These are phyloP conservation scores for Ampelocalamus luodianensis DNA, from an alignment of 176 grass and related monocot species.

Conservation along the genomic window DNA sequence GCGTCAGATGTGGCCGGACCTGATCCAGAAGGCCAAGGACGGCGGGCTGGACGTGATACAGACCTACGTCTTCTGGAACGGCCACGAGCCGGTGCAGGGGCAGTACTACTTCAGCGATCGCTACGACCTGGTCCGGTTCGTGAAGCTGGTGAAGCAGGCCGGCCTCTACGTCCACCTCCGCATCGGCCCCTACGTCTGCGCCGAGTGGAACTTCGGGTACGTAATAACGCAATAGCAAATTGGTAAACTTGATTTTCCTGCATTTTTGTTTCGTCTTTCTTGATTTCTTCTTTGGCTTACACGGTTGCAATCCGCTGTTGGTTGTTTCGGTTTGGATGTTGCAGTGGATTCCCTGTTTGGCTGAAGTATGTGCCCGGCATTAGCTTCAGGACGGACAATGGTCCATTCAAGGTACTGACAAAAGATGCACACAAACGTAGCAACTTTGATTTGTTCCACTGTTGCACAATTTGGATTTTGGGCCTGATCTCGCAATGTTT, in stretches of 20 bases:
- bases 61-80: conserved; percentile 99
- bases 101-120: conserved; percentile 89
- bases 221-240: background rate
- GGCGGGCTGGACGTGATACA: conserved; percentile 92
- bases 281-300: background rate
- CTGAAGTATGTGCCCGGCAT: conserved; percentile 96
- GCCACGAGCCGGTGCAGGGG: conserved; percentile 79
- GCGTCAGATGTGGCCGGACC: conserved; percentile 91
- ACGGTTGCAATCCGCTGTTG: background rate
- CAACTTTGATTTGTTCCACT: conserved; percentile 1
- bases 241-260: background rate
- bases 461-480: background rate
- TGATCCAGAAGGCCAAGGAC: conserved; percentile 94
- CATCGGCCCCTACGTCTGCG: conserved; percentile 94
- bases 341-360: conserved; percentile 95
- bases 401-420: conserved; percentile 75
- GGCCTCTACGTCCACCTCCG: conserved; percentile 97
- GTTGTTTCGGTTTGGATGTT: background rate
- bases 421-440: background rate
- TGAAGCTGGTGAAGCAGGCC: conserved; percentile 87
- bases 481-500: background rate
- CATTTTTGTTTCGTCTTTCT: background rate
- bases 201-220: conserved; percentile 97
- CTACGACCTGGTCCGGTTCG: conserved; percentile 94
- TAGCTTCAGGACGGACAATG: conserved; percentile 92